Percentiles rank a stretch among this genome's conserved stretches.
phyloP scores from a whole-genome alignment of 2,329 filamentous ascomycete genomes.

The Diaporthe helianthi region DNA sequence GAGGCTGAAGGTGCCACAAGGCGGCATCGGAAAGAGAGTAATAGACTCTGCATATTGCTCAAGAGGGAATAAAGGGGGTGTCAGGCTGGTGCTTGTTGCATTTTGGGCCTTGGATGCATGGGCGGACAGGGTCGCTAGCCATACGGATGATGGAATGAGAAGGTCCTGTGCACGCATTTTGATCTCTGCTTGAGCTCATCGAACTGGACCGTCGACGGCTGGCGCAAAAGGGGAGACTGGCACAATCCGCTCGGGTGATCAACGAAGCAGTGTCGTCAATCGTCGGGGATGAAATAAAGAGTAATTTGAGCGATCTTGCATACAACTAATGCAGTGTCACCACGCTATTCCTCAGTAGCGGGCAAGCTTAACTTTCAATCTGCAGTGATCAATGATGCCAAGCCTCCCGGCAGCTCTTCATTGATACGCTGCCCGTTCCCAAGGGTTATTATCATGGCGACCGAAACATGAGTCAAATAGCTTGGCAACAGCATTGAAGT shows the following conservation, averaged over 20 bases:
- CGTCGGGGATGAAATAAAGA: neutral
- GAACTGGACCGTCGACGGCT: neutral
- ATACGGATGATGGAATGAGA: neutral
- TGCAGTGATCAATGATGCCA: no score
- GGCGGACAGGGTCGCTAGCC: neutral
- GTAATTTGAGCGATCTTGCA: neutral
- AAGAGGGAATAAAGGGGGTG: conserved; percentile 45
- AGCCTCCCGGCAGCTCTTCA: neutral
- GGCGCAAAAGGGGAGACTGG: neutral
- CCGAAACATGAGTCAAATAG: neutral
- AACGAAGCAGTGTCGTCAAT: neutral
- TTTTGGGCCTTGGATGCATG: neutral
- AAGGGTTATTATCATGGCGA: no score
- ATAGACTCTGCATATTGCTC: conserved; percentile 46
- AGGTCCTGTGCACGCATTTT: neutral
- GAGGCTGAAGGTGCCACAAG: conserved; percentile 65
- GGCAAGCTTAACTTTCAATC: neutral
- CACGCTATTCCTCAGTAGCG: neutral
- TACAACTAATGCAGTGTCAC: neutral
- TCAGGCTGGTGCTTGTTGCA: conserved; percentile 29
- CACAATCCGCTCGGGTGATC: neutral
- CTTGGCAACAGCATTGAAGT: neutral
- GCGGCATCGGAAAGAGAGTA: conserved; percentile 66
- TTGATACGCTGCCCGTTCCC: neutral
- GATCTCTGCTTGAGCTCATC: neutral